Conservation (phyloP, 768 basidiomycete species). For the Boletellus emodensis region DNA sequence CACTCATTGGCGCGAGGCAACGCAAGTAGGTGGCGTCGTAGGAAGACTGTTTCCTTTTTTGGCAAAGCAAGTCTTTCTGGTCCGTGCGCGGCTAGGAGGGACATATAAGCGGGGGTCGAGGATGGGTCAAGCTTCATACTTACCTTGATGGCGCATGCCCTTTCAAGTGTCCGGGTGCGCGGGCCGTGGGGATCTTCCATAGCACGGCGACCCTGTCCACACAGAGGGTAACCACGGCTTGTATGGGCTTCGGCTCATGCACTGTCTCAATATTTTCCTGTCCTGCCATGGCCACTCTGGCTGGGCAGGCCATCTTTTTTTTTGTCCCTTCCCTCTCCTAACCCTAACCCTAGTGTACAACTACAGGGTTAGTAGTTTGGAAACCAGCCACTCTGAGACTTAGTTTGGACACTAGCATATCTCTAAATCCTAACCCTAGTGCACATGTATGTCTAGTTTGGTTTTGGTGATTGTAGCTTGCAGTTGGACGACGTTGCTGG, state of each 20-base stretch:
- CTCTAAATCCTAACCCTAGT: slow-evolving; percentile 35
- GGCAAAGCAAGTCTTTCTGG: slow-evolving; percentile 1
- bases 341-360: slow-evolving; percentile 30
- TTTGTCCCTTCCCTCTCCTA: slow-evolving; percentile 13
- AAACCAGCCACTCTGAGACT: too few relatives aligned
- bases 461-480: slow-evolving; percentile 2
- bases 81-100: slow-evolving; percentile 9
- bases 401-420: too few relatives aligned
- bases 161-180: slow-evolving; percentile 53
- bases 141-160: slow-evolving; percentile 62
- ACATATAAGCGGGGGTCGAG: slow-evolving; percentile 10
- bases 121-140: slow-evolving; percentile 39
- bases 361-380: too few relatives aligned
- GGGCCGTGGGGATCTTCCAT: slow-evolving; percentile 51
- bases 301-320: slow-evolving; percentile 29
- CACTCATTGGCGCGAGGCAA: slow-evolving; percentile 51
- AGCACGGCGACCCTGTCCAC: slow-evolving; percentile 56
- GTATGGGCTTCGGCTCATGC: slow-evolving; percentile 67
- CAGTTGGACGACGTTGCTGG: too few relatives aligned
- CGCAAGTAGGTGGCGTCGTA: neutral
- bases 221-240: slow-evolving; percentile 42
- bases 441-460: neutral
- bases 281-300: slow-evolving; percentile 56
- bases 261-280: slow-evolving; percentile 80
- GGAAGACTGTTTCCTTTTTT: slow-evolving; percentile 7